Evolutionary conservation across 2,329 filamentous ascomycete species (phyloP), one percentile per base, ranked within the genome.

Genomic region (Onygenales sp.): DNA sequence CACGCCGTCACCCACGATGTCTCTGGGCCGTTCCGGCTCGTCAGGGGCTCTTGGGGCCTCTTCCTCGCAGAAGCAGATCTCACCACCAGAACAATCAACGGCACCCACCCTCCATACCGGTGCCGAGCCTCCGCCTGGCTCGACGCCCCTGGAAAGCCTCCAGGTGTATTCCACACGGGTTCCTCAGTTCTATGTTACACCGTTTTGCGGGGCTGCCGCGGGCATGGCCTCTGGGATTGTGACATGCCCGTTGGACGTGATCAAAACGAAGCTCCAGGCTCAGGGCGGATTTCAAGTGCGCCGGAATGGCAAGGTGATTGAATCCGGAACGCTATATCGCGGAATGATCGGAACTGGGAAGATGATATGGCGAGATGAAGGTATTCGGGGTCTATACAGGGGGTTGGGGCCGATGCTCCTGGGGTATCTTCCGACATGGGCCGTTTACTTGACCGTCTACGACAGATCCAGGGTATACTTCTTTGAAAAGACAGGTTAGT

Each of bases 191-290:
- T 78, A 76, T 55, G 74, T 97, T 69, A 89, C 94, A 69, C 89
- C 89, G 58, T 77, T 96, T 54, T 86, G 89, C 43, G 93, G 93
- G 53, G 92, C 91, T 48, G 78, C 89, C 54, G 92, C 91, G 50
- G 93, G 93, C 49, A 89, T 97, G 64, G 90, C 89, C 21, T 95
- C 91, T 7, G 93, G 93, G 50, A 82, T 98, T 53, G 88, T 96
- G 59, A 97, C 92, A 51, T 98, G 93, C 69, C 93, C 93, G 43
- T 84, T 98, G 61, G 93, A 98, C 76, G 93, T 98, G 58, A 97
- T 98, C 72, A 98, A 98, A 76, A 98, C 93, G 44, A 97, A 96
- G 72, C 74, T 98, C 56, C 93, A 98, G 70, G 92, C 91, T 13
- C 93, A 97, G 69, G 92, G 92, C 58, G 88, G 89, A 17, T 94